Base-by-base conservation (phyloP, 2,329 filamentous ascomycete species). In the Aureobasidium sp. region DNA sequence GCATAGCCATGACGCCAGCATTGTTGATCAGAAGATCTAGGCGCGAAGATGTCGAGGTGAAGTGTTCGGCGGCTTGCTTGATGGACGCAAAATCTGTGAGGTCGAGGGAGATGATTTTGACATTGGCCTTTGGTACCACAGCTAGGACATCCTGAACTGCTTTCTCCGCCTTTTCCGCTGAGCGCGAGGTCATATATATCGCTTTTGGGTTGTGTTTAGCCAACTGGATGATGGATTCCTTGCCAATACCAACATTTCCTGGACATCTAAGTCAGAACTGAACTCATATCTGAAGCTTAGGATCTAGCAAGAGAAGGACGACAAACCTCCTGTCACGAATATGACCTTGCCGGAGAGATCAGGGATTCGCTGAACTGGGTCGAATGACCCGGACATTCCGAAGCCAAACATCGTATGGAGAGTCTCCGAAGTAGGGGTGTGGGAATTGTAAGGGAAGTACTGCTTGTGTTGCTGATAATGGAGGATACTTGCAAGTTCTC, bases 141-240 rank as follows among this genome's bases (percentile, higher is more conserved):
- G 69, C 64, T n/a, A 78, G 75, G 69, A 83, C 75, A n/a, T 79
- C 75, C 25, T 72, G 59, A 65, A 84, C 81, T 25, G 81, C 76
- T n/a, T 75, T 69, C 16, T 74, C 65, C 36, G 81, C 82, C 71
- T 81, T 82, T 53, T 76, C 76, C 18, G 74, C 71, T 36, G 75
- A 81, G 65, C 84, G 80, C 1, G 81, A 80, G 36, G 79, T 79
- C 68, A 87, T 78, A 71, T 81, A 85, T 69, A 87, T 82, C 10
- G 77, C 73, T 9, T 73, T 53, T 13, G 83, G 83, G 7, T 77
- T 76, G 70, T 84, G 82, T 7, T 77, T 74, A 31, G 81, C 77
- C 36, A 85, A 78, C 50, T 80, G 78, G 45, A 76, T 71, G 43
- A 85, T 74, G 31, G 80, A 79, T 70, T 82, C 78, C 65, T 81